Base-by-base conservation (phyloP, 2,329 filamentous ascomycete species). In the Rachicladosporium sp. region DNA sequence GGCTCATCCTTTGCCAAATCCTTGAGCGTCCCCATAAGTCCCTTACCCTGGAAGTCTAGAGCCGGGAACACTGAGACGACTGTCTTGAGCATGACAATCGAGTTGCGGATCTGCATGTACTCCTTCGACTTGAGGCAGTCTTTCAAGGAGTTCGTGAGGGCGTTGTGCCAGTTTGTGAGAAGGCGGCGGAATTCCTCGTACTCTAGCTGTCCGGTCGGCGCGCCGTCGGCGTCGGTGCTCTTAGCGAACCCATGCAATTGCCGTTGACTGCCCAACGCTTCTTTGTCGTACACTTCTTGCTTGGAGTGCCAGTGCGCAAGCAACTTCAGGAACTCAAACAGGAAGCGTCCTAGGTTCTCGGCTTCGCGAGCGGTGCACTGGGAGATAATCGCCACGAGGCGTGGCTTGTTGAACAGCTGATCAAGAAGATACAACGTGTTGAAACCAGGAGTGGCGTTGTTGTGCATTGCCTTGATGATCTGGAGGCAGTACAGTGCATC, bases 81-180 rank as follows among this genome's bases (percentile, higher is more conserved):
- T 7, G 76, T 73, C 57, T 91, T 93, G 43, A 98, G 69, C 3
- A 96, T 72, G 42, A 82, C 91, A 49, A 96, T 93, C 33, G 87
- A 86, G 57, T 98, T 98, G 40, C 89, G 80, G 56, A 96, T 93
- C 59, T 95, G 88, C 82, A 95, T 95, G 74, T 91, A 98, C 61
- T 96, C 89, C 27, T 76, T 78, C 21, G 81, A 80, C 11, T 77
- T 76, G 35, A 98, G 70, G 57, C 89, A 95, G 30, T 74, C 73
- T 57, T 87, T 88, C 40, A 98, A 67, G 2, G 89, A 85, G 36
- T 68, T 74, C 51, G 82, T 82, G 33, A 98, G 66, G 46, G 82
- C 78, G 51, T 81, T 78, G 60, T 98, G 93, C 87, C 89, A 96
- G 50, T 84, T 82, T 67, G 82, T 91, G 27, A 95, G 69, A 37